These are phyloP conservation scores for Cyclostephanos tholiformis DNA, from an alignment of 108 stramenopile species.

Conservation along the genomic window DNA sequence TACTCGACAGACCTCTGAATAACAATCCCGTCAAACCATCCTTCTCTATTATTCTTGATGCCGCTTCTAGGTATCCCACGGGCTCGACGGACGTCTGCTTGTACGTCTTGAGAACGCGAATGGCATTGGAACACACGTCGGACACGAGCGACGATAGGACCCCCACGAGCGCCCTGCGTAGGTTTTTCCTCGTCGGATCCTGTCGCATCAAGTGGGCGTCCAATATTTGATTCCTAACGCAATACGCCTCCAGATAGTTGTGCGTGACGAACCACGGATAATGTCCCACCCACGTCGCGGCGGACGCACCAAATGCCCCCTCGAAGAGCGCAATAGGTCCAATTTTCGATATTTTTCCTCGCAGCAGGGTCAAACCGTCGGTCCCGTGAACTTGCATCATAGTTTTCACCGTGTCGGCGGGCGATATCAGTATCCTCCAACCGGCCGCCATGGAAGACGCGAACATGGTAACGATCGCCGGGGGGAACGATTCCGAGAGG, in stretches of 20 bases:
- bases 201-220: conserved; percentile 55
- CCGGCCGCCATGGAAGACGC: conserved; percentile 76
- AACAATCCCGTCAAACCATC: conserved; percentile 49
- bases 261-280: conserved; percentile 91
- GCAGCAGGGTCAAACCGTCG: conserved; percentile 59
- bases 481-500: conserved; percentile 27
- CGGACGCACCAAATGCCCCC: conserved; percentile 78
- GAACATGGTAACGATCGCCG: conserved; percentile 62
- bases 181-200: conserved; percentile 42
- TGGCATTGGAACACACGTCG: conserved; percentile 82
- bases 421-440: conserved; percentile 85
- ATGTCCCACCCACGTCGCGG: conserved; percentile 82
- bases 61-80: conserved; percentile 65
- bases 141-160: conserved; percentile 70
- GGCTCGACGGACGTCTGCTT: conserved; percentile 83
- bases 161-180: conserved; percentile 65
- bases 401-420: conserved; percentile 88
- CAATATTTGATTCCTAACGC: conserved; percentile 63
- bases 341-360: conserved; percentile 53
- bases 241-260: conserved; percentile 73
- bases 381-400: conserved; percentile 87
- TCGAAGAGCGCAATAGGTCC: conserved; percentile 74
- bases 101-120: conserved; percentile 90
- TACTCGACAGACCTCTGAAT: conserved; percentile 55
- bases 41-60: conserved; percentile 37